Evolutionary conservation across 2,329 filamentous ascomycete species (phyloP).

Genomic region (Aspergillus ruber): DNA sequence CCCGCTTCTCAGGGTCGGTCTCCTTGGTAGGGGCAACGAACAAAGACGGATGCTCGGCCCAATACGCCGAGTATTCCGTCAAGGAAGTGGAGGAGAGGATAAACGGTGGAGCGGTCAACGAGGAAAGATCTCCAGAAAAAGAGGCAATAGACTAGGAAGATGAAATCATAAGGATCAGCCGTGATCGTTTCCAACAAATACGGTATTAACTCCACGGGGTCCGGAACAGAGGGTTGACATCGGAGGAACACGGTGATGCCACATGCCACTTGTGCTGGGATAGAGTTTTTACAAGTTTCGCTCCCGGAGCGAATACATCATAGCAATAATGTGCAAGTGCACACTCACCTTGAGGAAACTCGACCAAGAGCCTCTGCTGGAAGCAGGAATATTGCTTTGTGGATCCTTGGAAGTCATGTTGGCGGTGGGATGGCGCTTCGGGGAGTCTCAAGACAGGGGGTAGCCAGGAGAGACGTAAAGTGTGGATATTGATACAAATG

Average conservation of each 20-base stretch:
- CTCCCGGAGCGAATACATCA: background rate
- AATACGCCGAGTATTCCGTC: slow-evolving; percentile 76
- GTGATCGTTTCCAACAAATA: background rate
- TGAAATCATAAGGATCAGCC: background rate
- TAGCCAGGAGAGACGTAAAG: background rate
- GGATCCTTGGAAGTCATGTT: slow-evolving; percentile 33
- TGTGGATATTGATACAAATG: too few species aligned
- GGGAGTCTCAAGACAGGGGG: background rate
- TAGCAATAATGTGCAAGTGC: background rate
- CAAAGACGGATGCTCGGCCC: slow-evolving; percentile 69
- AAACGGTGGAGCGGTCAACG: slow-evolving; percentile 73
- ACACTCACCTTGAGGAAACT: slow-evolving; percentile 41
- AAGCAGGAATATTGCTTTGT: slow-evolving; percentile 33
- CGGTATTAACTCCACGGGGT: background rate
- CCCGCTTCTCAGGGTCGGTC: slow-evolving; percentile 71
- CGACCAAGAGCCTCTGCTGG: slow-evolving; percentile 42
- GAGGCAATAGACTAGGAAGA: slow-evolving; percentile 59
- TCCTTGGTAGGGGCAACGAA: slow-evolving; percentile 79
- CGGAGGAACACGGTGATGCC: background rate
- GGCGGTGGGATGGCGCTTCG: slow-evolving; percentile 1
- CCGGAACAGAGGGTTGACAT: background rate
- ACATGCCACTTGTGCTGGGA: background rate
- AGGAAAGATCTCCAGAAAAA: slow-evolving; percentile 76
- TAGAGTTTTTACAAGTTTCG: background rate
- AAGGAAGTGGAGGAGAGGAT: slow-evolving; percentile 73